Evolutionary conservation across 768 basidiomycete genomes (phyloP).

Genomic region (Tylopilus subfusipes): DNA sequence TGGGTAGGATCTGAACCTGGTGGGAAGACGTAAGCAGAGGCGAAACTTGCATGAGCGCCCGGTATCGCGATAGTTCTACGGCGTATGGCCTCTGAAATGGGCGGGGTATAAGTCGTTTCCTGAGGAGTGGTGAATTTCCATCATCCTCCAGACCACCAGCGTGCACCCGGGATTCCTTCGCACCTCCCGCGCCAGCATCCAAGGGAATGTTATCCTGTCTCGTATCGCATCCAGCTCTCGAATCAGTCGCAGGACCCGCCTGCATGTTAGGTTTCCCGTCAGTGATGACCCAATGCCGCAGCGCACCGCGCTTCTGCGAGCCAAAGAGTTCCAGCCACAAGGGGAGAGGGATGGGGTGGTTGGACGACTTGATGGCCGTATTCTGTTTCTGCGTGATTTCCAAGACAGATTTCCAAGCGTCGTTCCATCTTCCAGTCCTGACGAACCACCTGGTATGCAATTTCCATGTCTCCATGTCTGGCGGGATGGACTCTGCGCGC

Average conservation of each 20-base stretch:
- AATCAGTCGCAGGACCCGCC: neutral
- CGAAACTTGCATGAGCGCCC: slow-evolving; percentile 39
- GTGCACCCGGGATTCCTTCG: neutral
- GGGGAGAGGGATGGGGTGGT: slow-evolving; percentile 35
- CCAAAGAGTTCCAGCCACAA: slow-evolving; percentile 65
- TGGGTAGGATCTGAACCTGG: slow-evolving; percentile 36
- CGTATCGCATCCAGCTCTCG: neutral
- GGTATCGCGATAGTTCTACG: slow-evolving; percentile 30
- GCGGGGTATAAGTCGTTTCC: slow-evolving; percentile 16
- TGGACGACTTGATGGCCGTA: neutral
- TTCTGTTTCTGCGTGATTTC: slow-evolving; percentile 12
- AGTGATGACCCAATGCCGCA: slow-evolving; percentile 18
- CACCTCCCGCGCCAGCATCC: neutral
- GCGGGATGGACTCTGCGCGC: slow-evolving; percentile 38
- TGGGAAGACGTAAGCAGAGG: slow-evolving; percentile 37
- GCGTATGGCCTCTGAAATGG: slow-evolving; percentile 8
- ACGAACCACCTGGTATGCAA: slow-evolving; percentile 57
- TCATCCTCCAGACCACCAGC: neutral
- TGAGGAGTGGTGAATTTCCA: neutral
- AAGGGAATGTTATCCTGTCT: neutral
- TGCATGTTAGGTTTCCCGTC: neutral
- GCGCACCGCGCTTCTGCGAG: slow-evolving; percentile 37
- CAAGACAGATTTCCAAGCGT: slow-evolving; percentile 50
- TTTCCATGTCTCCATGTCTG: slow-evolving; percentile 54
- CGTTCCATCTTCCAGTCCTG: slow-evolving; percentile 51